phyloP scores from a whole-genome alignment of 441 rosid genomes.

The Jatropha multifida region DNA sequence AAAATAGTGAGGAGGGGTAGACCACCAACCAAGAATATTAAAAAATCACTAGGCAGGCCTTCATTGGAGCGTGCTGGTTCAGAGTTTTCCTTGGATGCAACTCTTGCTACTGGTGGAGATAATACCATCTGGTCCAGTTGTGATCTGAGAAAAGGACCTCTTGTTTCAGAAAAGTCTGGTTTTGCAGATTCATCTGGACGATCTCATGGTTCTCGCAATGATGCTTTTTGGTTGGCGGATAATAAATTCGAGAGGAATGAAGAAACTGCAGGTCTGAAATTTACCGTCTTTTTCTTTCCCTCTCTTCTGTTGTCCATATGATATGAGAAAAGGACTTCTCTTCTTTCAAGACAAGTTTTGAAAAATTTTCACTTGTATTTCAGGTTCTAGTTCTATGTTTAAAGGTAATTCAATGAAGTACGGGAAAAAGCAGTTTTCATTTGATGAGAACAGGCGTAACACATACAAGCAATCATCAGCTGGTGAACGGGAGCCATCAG shows the following conservation, averaged over 20 bases:
- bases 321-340: neutral
- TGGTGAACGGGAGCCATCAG: constrained; percentile 50
- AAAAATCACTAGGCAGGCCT: constrained; percentile 46
- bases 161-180: constrained; percentile 35
- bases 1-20: constrained; percentile 80
- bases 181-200: constrained; percentile 35
- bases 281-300: too few species aligned
- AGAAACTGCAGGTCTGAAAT: constrained; percentile 45
- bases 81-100: constrained; percentile 43
- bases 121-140: constrained; percentile 26
- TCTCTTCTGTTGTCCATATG: constrained; percentile 14
- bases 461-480: constrained; percentile 57
- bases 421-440: constrained; percentile 45
- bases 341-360: neutral
- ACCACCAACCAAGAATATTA: constrained; percentile 54
- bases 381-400: constrained; percentile 36
- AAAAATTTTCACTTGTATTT: constrained; percentile 22
- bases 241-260: constrained; percentile 46
- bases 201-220: constrained; percentile 34
- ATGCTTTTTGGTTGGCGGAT: constrained; percentile 31
- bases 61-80: constrained; percentile 43
- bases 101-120: constrained; percentile 45
- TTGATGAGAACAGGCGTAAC: constrained; percentile 71
- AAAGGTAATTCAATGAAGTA: constrained; percentile 43
- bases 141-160: constrained; percentile 42